Conservation (phyloP, 2,329 filamentous ascomycete genomes). For the Polychaeton citri region DNA sequence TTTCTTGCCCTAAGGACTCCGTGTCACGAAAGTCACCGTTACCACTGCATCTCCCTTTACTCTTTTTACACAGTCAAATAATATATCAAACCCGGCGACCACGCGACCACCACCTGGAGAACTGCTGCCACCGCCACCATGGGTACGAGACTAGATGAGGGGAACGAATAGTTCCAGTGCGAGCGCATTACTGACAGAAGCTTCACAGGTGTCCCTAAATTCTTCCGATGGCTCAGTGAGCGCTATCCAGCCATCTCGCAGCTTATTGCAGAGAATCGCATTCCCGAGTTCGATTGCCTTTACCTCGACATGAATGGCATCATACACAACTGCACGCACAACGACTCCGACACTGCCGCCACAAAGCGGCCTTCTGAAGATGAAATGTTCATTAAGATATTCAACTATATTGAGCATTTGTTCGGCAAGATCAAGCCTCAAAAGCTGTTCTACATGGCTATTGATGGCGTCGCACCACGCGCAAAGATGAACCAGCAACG, state of each 20-base stretch:
- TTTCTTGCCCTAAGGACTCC: conserved; percentile 22
- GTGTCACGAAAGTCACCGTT: conserved; percentile 20
- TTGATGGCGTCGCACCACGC: conserved; percentile 91
- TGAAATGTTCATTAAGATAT: conserved; percentile 99
- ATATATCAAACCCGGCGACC: too few species aligned
- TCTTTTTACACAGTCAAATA: too few species aligned
- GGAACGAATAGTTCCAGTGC: conserved; percentile 2
- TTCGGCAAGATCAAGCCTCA: conserved; percentile 98
- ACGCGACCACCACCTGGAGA: conserved; percentile 7
- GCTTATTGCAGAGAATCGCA: conserved; percentile 95
- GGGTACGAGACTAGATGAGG: conserved; percentile 17
- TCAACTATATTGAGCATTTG: conserved; percentile 98
- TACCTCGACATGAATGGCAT: conserved; percentile 99
- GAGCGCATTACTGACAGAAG: background rate
- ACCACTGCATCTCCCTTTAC: too few species aligned
- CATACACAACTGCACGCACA: conserved; percentile 98
- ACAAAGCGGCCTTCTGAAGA: conserved; percentile 91
- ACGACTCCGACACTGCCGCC: conserved; percentile 82
- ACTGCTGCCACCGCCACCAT: conserved; percentile 20
- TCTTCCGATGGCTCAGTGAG: conserved; percentile 98
- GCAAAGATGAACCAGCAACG: conserved; percentile 99
- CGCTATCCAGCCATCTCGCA: conserved; percentile 97
- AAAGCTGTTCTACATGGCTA: conserved; percentile 98
- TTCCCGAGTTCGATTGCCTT: conserved; percentile 95
- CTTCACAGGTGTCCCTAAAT: conserved; percentile 63